Percentiles rank a stretch among this genome's conserved stretches.
These are phyloP conservation scores for Epipyxis sp. DNA, from an alignment of 108 stramenopile genomes.

Conservation along the genomic window DNA sequence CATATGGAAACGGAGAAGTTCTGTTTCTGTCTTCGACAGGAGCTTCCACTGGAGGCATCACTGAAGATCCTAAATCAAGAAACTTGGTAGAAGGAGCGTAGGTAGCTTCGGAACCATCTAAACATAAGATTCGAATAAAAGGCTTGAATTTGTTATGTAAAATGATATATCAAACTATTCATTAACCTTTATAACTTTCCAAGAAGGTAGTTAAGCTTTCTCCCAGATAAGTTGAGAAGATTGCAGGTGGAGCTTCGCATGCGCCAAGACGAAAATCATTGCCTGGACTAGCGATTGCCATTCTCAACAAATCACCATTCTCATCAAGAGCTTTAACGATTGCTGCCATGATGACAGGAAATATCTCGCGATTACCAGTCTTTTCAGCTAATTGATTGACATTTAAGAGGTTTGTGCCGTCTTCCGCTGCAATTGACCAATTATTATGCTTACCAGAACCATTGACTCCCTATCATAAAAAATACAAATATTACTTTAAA, in stretches of 20 bases:
- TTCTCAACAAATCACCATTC: conserved; percentile 90
- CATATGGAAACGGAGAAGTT: conserved; percentile 92
- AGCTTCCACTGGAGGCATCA: conserved; percentile 76
- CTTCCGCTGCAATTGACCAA: conserved; percentile 71
- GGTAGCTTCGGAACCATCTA: neutral
- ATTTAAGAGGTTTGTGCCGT: conserved; percentile 74
- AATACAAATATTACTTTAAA: too few relatives aligned
- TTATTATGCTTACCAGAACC: conserved; percentile 95
- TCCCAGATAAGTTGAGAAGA: conserved; percentile 87
- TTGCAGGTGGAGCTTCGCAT: conserved; percentile 93
- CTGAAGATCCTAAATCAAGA: conserved; percentile 70
- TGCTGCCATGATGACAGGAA: conserved; percentile 86
- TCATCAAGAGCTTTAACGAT: conserved; percentile 81
- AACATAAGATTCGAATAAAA: too few relatives aligned
- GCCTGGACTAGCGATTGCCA: conserved; percentile 81
- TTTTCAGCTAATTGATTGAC: conserved; percentile 63
- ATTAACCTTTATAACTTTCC: conserved; percentile 31
- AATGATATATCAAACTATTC: too few relatives aligned
- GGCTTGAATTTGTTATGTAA: too few relatives aligned
- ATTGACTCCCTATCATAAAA: conserved; percentile 84
- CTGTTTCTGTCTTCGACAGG: conserved; percentile 93
- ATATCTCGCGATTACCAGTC: conserved; percentile 52
- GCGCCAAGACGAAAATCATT: conserved; percentile 95
- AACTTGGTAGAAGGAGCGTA: neutral
- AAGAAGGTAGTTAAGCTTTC: conserved; percentile 61